Percentiles rank a stretch among this genome's conserved stretches.
Conservation (phyloP, 768 basidiomycete species). For the Piloderma croceum region DNA sequence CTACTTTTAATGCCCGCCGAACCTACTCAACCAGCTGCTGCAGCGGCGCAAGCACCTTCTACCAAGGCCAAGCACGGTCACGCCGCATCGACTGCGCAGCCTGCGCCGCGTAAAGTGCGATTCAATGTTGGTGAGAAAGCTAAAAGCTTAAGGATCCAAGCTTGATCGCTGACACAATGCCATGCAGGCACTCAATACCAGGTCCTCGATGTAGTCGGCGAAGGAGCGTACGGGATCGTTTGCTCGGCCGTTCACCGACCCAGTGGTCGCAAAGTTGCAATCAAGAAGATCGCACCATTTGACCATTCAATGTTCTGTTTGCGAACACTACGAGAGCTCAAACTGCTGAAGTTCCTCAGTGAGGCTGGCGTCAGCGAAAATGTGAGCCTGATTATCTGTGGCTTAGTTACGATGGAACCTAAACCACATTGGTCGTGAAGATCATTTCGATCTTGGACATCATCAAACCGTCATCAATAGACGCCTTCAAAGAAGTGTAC, state of each 20-base stretch:
- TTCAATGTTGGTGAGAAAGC: conserved; percentile 71
- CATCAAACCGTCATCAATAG: conserved; percentile 72
- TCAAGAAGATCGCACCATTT: conserved; percentile 94
- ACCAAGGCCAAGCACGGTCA: not conserved
- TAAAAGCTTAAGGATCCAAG: not conserved
- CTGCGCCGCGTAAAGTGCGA: conserved; percentile 76
- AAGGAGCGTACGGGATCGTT: conserved; percentile 93
- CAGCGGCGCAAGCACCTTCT: not conserved
- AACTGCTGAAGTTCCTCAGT: conserved; percentile 78
- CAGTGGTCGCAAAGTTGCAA: conserved; percentile 88
- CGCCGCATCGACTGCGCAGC: not conserved
- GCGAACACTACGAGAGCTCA: conserved; percentile 80
- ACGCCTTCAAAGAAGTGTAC: conserved; percentile 85
- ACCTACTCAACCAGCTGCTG: no score
- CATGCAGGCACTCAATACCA: conserved; percentile 69
- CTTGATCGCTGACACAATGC: not conserved
- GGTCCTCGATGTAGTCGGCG: conserved; percentile 82
- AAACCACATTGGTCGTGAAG: conserved; percentile 27
- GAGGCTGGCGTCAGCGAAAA: conserved; percentile 89
- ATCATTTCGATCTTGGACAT: conserved; percentile 91
- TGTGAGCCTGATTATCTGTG: conserved; percentile 47
- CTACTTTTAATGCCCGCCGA: no score
- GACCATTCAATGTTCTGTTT: conserved; percentile 95
- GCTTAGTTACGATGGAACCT: conserved; percentile 1
- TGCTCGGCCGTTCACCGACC: conserved; percentile 88